These are phyloP conservation scores for peach (Prunus persica) DNA, from an alignment of 306 rosid species.

Conservation along the genomic window DNA sequence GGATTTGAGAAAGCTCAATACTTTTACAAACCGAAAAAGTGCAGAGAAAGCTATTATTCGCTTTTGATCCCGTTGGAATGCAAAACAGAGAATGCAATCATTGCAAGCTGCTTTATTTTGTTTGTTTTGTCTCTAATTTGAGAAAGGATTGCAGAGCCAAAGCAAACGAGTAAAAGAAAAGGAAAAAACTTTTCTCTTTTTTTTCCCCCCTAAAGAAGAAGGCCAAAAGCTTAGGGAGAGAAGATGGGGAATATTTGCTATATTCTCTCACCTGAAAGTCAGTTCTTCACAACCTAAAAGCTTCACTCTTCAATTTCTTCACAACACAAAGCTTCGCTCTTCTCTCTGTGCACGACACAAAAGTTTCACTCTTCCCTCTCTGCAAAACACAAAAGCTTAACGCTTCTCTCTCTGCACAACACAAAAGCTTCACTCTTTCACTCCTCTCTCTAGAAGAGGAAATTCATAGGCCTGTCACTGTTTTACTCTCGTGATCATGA, in stretches of 20 bases:
- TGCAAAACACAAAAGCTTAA: too few species aligned
- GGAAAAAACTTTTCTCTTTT: too few species aligned
- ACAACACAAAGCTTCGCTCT: neutral
- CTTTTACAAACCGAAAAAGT: neutral
- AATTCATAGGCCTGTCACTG: neutral
- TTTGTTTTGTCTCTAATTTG: neutral
- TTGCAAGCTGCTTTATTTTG: too few species aligned
- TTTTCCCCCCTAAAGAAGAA: too few species aligned
- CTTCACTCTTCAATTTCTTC: neutral
- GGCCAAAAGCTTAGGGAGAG: too few species aligned
- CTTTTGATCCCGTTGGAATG: too few species aligned
- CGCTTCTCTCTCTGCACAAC: neutral
- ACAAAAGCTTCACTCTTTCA: neutral
- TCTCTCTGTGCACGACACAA: neutral
- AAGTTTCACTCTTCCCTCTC: neutral
- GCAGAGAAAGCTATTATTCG: too few species aligned
- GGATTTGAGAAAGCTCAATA: neutral
- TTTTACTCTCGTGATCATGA: neutral
- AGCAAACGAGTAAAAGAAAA: neutral
- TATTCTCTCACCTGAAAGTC: neutral
- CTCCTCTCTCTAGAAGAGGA: neutral
- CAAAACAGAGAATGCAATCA: too few species aligned
- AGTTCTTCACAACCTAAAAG: neutral
- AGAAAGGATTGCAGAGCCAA: neutral
- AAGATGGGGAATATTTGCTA: neutral